Evolutionary conservation across 2,329 filamentous ascomycete genomes (phyloP), one percentile per base, ranked within the genome.

Genomic region (Monilinia vaccinii-corymbosi): DNA sequence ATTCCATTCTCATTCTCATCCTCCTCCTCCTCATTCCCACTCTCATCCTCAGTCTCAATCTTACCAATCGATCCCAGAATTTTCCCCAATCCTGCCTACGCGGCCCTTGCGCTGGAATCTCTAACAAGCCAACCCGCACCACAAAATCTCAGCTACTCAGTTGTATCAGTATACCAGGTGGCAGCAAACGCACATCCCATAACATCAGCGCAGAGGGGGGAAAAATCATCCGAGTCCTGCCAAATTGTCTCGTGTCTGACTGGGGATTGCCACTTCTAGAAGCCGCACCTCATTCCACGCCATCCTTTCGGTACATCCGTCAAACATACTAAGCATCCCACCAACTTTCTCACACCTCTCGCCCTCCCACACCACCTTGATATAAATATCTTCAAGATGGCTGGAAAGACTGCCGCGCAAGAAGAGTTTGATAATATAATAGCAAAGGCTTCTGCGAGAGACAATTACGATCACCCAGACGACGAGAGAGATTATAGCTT

Each of bases 371-470:
- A 57, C 46, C n/a, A n/a, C n/a, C n/a, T n/a, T 10, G 11, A 16
- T 14, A 49, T 47, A 45, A 45, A 53, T 44, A 55, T n/a, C 53
- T 45, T 53, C 53, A 68, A 25, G 36, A 71, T 71, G 69, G 64
- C 69, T 18, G 63, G 69, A 65, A 75, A 77, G 55, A 84, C 83
- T 58, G 76, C 81, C 61, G 84, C 84, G 56, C 82, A 86, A 73
- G 82, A 86, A 76, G 84, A 88, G 74, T 87, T 86, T 72, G 81
- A 86, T 72, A 73, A 76, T 65, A 79, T 88, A 61, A 74, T 88
- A 63, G 77, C 79, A 65, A 83, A 81, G 67, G 84, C 83, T 67
- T 78, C 75, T 31, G 61, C 64, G 14, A 60, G 56, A 7, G 62
- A 63, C 11, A 53, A 50, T 50, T 16, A 62, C 16, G 51, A 56